A percentile compares a stretch with the other conserved stretches of the same genome.
These are phyloP conservation scores for Xerocomus brunneocitrinus DNA, from an alignment of 768 basidiomycete species.

Conservation along the genomic window DNA sequence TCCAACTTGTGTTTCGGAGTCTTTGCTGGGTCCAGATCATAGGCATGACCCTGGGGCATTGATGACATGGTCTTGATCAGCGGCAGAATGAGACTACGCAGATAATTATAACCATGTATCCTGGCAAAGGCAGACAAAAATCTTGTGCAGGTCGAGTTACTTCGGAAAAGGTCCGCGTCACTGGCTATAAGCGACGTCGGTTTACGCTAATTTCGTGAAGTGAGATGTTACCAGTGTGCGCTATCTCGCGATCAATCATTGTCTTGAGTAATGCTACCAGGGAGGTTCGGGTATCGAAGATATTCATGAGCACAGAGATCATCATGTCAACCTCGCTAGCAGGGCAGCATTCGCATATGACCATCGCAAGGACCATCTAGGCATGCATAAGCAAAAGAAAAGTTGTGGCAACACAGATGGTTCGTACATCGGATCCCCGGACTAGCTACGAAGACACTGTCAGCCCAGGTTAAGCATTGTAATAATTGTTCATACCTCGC, in stretches of 20 bases:
- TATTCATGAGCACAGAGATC: slow-evolving; percentile 77
- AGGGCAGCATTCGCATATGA: slow-evolving; percentile 85
- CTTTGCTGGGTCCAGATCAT: slow-evolving; percentile 72
- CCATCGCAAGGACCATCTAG: slow-evolving; percentile 74
- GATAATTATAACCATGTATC: slow-evolving; percentile 88
- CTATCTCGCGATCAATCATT: slow-evolving; percentile 83
- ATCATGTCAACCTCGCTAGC: slow-evolving; percentile 76
- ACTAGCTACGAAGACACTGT: slow-evolving; percentile 49
- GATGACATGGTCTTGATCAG: slow-evolving; percentile 70
- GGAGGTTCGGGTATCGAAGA: slow-evolving; percentile 75
- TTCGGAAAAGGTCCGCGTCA: slow-evolving; percentile 79
- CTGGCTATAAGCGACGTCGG: slow-evolving; percentile 45
- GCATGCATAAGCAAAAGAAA: slow-evolving; percentile 8
- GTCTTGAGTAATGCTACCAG: slow-evolving; percentile 72
- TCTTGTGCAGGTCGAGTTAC: slow-evolving; percentile 83
- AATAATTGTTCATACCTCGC: slow-evolving; percentile 44
- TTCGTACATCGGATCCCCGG: slow-evolving; percentile 64
- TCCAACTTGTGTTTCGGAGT: slow-evolving; percentile 54
- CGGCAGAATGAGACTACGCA: slow-evolving; percentile 74
- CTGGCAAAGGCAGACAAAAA: slow-evolving; percentile 83
- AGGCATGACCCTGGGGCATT: slow-evolving; percentile 68
- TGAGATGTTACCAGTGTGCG: slow-evolving; percentile 55
- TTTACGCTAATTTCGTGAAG: not conserved
- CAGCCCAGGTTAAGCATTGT: slow-evolving; percentile 3
- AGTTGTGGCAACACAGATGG: not conserved